phyloP scores from a whole-genome alignment of 495 filamentous ascomycete genomes.

The Penicillium dipodomyicola region DNA sequence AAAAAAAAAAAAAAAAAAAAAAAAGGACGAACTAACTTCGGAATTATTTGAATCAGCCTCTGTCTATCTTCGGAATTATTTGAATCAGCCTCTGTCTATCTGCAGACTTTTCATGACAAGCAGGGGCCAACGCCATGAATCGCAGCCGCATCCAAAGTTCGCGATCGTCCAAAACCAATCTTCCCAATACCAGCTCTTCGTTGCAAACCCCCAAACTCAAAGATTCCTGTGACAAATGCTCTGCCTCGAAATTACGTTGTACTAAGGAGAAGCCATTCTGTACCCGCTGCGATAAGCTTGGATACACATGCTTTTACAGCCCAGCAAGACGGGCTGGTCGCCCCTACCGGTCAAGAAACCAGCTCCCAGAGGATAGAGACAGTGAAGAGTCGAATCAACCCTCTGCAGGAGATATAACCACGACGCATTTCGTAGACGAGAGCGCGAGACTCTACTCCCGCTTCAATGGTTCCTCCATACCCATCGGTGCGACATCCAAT shows the following conservation, averaged over 20 bases:
- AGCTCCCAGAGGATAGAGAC: neutral
- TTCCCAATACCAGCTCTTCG: neutral
- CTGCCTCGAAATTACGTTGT: slow-evolving; percentile 40
- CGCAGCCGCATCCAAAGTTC: no score
- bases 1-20: no score
- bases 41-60: no score
- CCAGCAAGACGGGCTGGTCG: slow-evolving; percentile 30
- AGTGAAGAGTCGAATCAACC: slow-evolving; percentile 2
- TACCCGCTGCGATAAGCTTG: slow-evolving; percentile 34
- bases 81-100: no score
- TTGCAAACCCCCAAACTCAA: slow-evolving; percentile 26
- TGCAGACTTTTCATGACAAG: no score
- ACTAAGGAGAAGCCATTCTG: slow-evolving; percentile 38
- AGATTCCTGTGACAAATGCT: slow-evolving; percentile 40
- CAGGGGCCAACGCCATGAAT: no score
- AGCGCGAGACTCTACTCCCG: slow-evolving; percentile 3
- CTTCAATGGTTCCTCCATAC: neutral
- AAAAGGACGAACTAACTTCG: no score
- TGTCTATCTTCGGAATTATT: no score
- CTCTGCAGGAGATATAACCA: neutral
- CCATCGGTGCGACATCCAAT: no score
- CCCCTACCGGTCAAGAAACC: slow-evolving; percentile 12
- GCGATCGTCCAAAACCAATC: no score
- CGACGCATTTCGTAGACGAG: slow-evolving; percentile 7
- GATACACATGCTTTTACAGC: slow-evolving; percentile 40